A percentile compares a stretch with the other conserved stretches of the same genome.
Conservation (phyloP, 768 basidiomycete species). For the Tylopilus vinaceipallidus region DNA sequence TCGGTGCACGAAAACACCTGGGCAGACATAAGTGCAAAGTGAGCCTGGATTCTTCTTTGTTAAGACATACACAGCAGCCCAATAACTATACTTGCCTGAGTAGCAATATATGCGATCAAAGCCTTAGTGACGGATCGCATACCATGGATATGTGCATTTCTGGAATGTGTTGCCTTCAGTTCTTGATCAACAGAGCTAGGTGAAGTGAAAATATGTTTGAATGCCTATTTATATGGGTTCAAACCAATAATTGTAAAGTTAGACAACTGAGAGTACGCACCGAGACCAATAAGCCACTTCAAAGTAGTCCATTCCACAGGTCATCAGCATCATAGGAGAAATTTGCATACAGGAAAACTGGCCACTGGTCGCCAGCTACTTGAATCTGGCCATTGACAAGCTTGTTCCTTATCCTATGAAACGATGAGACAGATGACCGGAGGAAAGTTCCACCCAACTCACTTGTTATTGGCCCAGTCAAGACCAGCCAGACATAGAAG, state of each 20-base stretch:
- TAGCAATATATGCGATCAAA: not conserved
- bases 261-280: too few relatives aligned
- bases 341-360: not conserved
- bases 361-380: not conserved
- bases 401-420: not conserved
- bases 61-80: not conserved
- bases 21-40: not conserved
- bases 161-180: not conserved
- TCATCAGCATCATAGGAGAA: not conserved
- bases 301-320: not conserved
- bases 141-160: not conserved
- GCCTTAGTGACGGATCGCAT: not conserved
- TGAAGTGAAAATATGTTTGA: not conserved
- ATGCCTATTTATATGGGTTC: too few relatives aligned
- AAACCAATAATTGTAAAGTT: too few relatives aligned
- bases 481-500: not conserved
- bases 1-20: not conserved
- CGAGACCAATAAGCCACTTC: not conserved
- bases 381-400: not conserved
- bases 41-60: not conserved
- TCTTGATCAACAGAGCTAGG: not conserved
- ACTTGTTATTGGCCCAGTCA: not conserved
- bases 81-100: not conserved
- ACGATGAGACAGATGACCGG: not conserved
- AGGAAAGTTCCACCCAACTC: not conserved